phyloP scores from a whole-genome alignment of 306 rosid species.

The Corylus heterophylla region DNA sequence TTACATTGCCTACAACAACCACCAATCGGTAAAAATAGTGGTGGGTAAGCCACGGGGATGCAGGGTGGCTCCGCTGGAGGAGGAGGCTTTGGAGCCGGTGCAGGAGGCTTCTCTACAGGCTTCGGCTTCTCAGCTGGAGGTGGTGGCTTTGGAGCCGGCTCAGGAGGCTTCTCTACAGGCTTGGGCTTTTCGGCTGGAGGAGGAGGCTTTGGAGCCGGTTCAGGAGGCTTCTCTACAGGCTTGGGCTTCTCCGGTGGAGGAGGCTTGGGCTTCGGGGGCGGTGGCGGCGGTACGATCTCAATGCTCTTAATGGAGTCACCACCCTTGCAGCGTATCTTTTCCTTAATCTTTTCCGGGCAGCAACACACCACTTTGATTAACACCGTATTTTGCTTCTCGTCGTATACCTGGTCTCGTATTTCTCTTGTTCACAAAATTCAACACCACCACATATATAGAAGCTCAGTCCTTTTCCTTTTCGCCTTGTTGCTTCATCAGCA shows the following conservation, averaged over 20 bases:
- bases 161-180: slow-evolving; percentile 8
- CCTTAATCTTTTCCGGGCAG: slow-evolving; percentile 69
- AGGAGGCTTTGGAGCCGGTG: background rate
- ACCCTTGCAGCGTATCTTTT: slow-evolving; percentile 58
- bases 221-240: slow-evolving; percentile 8
- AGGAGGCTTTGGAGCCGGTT: background rate
- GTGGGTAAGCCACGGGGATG: slow-evolving; percentile 1
- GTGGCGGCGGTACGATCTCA: slow-evolving; percentile 53
- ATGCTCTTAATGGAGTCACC: slow-evolving; percentile 60
- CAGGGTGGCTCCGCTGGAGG: background rate
- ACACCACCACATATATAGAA: slow-evolving; percentile 18
- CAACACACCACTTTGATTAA: slow-evolving; percentile 68
- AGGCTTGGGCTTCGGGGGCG: slow-evolving; percentile 17
- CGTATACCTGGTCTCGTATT: slow-evolving; percentile 68
- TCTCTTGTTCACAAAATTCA: slow-evolving; percentile 60
- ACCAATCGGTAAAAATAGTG: slow-evolving; percentile 30
- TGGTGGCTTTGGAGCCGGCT: too few species aligned
- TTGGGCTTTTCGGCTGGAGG: background rate
- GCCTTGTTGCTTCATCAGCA: background rate
- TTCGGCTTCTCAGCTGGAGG: background rate
- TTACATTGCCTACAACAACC: slow-evolving; percentile 26
- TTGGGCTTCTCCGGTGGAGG: background rate
- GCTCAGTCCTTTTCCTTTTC: slow-evolving; percentile 29
- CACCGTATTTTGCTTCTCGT: slow-evolving; percentile 58
- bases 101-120: background rate